A percentile compares a stretch with the other conserved stretches of the same genome.
Evolutionary conservation across 2,329 filamentous ascomycete genomes (phyloP).

Genomic region (Podosphaera xanthii): DNA sequence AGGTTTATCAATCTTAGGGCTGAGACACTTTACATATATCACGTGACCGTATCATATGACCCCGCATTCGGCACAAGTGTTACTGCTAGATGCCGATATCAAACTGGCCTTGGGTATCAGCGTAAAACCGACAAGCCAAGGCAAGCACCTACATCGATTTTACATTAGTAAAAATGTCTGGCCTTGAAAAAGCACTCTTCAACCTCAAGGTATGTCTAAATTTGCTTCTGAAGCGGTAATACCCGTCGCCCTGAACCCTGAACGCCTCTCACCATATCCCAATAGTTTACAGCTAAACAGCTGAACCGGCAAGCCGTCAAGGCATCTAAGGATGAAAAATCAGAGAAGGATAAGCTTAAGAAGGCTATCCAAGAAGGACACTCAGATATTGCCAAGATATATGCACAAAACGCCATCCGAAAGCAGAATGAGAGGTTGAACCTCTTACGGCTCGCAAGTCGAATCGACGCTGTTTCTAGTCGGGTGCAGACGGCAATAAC

Average conservation of each 20-base stretch:
- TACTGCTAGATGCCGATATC: too few relatives aligned
- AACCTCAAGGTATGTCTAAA: conserved; percentile 29
- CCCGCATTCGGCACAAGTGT: too few relatives aligned
- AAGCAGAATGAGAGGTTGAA: conserved; percentile 40
- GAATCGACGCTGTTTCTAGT: conserved; percentile 35
- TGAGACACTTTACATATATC: too few relatives aligned
- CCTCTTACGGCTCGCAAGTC: conserved; percentile 29
- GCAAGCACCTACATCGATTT: too few relatives aligned
- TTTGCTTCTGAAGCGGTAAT: conserved; percentile 3
- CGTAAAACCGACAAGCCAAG: neutral
- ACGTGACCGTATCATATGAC: too few relatives aligned
- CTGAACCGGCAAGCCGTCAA: conserved; percentile 38
- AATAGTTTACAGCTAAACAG: conserved; percentile 36
- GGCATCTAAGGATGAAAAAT: conserved; percentile 34
- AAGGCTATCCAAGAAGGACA: conserved; percentile 38
- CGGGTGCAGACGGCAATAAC: conserved; percentile 40
- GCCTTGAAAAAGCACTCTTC: conserved; percentile 37
- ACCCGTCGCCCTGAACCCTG: neutral
- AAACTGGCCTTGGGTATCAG: neutral
- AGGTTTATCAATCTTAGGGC: too few relatives aligned
- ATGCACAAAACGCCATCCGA: conserved; percentile 38
- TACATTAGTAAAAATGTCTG: conserved; percentile 23
- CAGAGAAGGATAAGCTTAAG: conserved; percentile 37
- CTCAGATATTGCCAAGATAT: conserved; percentile 37
- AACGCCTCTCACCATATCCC: neutral